Conservation (phyloP, 208 protist genomes). For the Leishmania arabica region DNA sequence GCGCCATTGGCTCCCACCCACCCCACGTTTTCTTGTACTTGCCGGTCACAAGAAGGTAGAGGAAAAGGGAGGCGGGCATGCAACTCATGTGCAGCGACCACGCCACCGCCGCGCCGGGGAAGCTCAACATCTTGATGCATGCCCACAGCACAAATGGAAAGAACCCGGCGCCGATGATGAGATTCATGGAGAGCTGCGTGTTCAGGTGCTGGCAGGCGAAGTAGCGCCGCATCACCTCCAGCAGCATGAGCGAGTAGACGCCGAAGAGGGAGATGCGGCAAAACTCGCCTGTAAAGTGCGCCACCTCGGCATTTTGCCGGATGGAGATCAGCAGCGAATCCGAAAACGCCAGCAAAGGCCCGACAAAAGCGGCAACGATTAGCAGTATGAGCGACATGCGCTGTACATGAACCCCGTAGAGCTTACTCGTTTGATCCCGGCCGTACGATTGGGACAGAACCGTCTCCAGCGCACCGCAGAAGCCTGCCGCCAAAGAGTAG, state of each 20-base stretch:
- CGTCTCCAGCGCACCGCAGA: conserved; percentile 79
- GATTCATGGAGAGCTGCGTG: conserved; percentile 60
- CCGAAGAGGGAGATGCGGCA: conserved; percentile 60
- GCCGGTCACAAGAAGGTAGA: conserved; percentile 59
- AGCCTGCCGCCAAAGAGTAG: conserved; percentile 62
- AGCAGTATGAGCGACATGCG: conserved; percentile 76
- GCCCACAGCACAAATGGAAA: conserved; percentile 61
- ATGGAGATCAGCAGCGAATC: conserved; percentile 56
- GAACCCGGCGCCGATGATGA: conserved; percentile 47
- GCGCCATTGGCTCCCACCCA: conserved; percentile 58
- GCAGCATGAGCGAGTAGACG: conserved; percentile 68
- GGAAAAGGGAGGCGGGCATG: conserved; percentile 54
- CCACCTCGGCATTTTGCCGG: conserved; percentile 56
- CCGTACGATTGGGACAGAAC: conserved; percentile 78
- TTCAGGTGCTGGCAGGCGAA: conserved; percentile 80
- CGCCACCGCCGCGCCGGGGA: conserved; percentile 52
- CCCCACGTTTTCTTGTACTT: conserved; percentile 83
- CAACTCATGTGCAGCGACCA: conserved; percentile 67
- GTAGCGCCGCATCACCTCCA: conserved; percentile 83
- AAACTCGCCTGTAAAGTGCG: conserved; percentile 57
- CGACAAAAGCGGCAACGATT: conserved; percentile 47
- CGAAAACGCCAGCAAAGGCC: conserved; percentile 57
- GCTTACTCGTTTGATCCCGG: conserved; percentile 63
- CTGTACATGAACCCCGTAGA: conserved; percentile 77
- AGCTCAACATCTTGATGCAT: conserved; percentile 55